Evolutionary conservation across 2,329 filamentous ascomycete genomes (phyloP).

Genomic region (Apiospora malaysiana): DNA sequence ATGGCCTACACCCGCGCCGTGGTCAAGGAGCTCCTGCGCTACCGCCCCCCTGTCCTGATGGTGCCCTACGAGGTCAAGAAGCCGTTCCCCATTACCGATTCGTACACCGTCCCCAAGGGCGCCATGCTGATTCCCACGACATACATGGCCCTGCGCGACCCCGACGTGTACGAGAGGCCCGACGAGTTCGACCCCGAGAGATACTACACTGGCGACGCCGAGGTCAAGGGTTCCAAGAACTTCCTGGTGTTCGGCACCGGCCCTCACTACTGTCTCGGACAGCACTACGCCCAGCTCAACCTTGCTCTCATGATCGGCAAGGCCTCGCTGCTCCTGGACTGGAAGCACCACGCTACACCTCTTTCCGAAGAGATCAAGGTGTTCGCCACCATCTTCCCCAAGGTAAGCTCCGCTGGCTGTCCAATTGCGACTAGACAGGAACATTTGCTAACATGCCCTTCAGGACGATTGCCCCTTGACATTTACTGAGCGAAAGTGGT

Average conservation of each 20-base stretch:
- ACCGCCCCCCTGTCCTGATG: constrained; percentile 96
- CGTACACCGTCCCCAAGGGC: constrained; percentile 91
- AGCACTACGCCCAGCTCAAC: constrained; percentile 89
- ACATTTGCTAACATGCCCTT: constrained; percentile 34
- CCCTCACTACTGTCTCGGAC: constrained; percentile 94
- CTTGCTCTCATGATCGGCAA: constrained; percentile 90
- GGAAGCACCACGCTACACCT: constrained; percentile 86
- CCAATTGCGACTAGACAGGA: constrained; percentile 18
- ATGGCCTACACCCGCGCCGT: constrained; percentile 91
- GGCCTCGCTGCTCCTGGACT: constrained; percentile 84
- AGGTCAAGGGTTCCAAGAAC: constrained; percentile 88
- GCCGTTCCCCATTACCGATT: constrained; percentile 85
- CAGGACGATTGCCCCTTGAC: constrained; percentile 85
- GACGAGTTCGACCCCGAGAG: constrained; percentile 89
- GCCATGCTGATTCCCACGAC: constrained; percentile 94
- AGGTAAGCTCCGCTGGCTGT: constrained; percentile 62
- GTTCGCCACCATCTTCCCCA: constrained; percentile 97
- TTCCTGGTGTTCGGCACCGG: constrained; percentile 95
- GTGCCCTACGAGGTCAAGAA: constrained; percentile 96
- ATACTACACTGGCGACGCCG: constrained; percentile 89
- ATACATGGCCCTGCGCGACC: constrained; percentile 89
- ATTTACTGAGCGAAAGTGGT: constrained; percentile 64
- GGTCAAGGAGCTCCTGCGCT: constrained; percentile 88
- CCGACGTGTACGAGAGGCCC: constrained; percentile 88
- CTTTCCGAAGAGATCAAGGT: constrained; percentile 94